Base-by-base conservation (phyloP, 148 eudicot genomes). In the Diospyros lotus region DNA sequence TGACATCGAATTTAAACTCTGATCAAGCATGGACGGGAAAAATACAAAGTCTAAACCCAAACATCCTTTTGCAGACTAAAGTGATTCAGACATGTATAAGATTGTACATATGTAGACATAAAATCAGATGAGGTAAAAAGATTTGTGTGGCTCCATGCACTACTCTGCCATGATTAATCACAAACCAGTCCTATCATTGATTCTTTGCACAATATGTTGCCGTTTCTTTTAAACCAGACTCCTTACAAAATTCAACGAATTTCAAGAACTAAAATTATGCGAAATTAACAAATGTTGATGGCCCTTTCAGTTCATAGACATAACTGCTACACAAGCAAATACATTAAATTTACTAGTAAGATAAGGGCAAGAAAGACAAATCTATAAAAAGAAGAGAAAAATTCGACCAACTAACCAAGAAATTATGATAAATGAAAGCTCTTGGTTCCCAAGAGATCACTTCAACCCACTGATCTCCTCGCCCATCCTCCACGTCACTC, bases 371-470 rank as follows among this genome's bases (percentile, higher is more conserved):
- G 38, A 64, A 40, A 1, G 6, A 66, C n/a, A 54, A 55, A 75
- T 3, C 14, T 28, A 4, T 4, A 18, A 4, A n/a, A 6, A 2
- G 13, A 48, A 17, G 58, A 38, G 43, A 51, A 46, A 54, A 70
- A 4, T 6, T 1, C 39, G 4, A 69, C 5, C 64, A 43, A 68
- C 84, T 69, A n/a, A 94, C 98, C 97, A 94, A 73, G 78, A 94
- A 94, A 82, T 92, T 86, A 61, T 94, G 98, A 74, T 87, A 94
- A 75, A 94, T 71, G 67, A 75, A 81, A 68, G 98, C 98, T 85
- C 98, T 81, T 11, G 98, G 98, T 83, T 94, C 95, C 98, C 97
- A 94, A 64, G 98, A 94, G 54, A 94, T 79, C 10, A 89, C 74
- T 79, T 94, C 97, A 81, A 87, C 91, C 98, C 97, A 94, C 72